Evolutionary conservation across 495 filamentous ascomycete species (phyloP), one percentile per base, ranked within the genome.

Genomic region (Talaromyces thailandensis): DNA sequence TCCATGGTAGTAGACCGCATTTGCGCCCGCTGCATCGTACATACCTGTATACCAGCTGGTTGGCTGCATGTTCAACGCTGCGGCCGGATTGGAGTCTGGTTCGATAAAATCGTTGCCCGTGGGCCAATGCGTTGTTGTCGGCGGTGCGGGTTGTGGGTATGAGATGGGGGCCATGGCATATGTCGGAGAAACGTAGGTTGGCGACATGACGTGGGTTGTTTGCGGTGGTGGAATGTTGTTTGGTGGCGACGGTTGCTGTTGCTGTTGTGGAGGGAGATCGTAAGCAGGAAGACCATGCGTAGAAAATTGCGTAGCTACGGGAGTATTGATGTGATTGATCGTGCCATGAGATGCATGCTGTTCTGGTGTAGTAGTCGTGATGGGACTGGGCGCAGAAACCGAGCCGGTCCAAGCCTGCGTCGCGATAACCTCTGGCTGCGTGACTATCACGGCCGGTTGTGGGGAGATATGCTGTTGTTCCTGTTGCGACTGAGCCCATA

Each of bases 131-230:
- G 28, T 61, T 2, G 59, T 16, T 29, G 59, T 29, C 8, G 59
- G 59, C 16, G 59, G 40, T 51, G 59, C 59, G 29, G 69, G 71
- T 24, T 69, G 69, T 9, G 70, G 43, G 40, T 70, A 68, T 8
- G 70, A 70, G 21, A 68, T 65, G 0, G 71, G 71, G 1, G 70
- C 69, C 16, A 72, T 66, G 16, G 70, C 67, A 56, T 71, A 72
- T 14, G 63, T 65, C 6, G 64, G 51, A 58, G 24, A 55, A 18
- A 59, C 35, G 55, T 70, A 72, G 14, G 55, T 62, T 16, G 68
- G 69, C 3, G 69, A 67, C 29, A 69, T 25, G 23, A 65, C 65
- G 12, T 70, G 63, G 24, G 12, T 64, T 66, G 21, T 68, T 70
- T 56, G 66, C 67, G 24, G 67, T 45, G 60, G 64, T 0, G 76